Base-by-base conservation (phyloP, 768 basidiomycete genomes). In the Strobilomyces dryophilus region DNA sequence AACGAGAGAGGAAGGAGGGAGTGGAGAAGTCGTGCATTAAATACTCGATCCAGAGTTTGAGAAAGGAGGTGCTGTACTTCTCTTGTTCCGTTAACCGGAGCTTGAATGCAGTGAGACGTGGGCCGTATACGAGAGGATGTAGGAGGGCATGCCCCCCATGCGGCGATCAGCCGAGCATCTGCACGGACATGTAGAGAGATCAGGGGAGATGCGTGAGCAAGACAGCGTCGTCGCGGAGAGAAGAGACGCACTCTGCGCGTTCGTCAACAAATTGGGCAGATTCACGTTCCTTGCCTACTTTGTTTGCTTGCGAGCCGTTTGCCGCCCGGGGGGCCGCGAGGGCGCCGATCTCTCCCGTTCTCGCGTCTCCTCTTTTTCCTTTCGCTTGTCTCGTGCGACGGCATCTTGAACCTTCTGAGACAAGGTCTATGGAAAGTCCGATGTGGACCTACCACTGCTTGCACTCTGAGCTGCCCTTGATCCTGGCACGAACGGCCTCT, bases 221-320 rank as follows among this genome's bases (percentile, higher is more conserved):
- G 37, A 39, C n/a, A n/a, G n/a, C n/a, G n/a, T 39, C 14, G 40
- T 41, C 20, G 39, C 12, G 7, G 10, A 34, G 40, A 41, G 14
- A 9, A 40, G 20, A 32, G 4, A 67, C 66, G 49, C 15, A 37
- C n/a, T 58, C 40, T 69, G 69, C 14, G 58, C 63, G 9, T 31
- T 9, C 44, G 15, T 51, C 2, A 68, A 32, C 18, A 68, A 41
- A 20, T 27, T 51, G 21, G 34, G 43, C 8, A 42, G 58, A 20
- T 55, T 49, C 29, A 60, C 65, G 18, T 29, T 55, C 10, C 27
- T n/a, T n/a, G n/a, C n/a, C n/a, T n/a, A n/a, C n/a, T 34, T 14
- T 29, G 58, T 53, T 6, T 20, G 51, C 43, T 64, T 65, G 34
- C 56, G 62, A n/a, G 57, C 57, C 12, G 57, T 55, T 31, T 8